Base-by-base conservation (phyloP, 495 filamentous ascomycete species). In the Podospora australis region DNA sequence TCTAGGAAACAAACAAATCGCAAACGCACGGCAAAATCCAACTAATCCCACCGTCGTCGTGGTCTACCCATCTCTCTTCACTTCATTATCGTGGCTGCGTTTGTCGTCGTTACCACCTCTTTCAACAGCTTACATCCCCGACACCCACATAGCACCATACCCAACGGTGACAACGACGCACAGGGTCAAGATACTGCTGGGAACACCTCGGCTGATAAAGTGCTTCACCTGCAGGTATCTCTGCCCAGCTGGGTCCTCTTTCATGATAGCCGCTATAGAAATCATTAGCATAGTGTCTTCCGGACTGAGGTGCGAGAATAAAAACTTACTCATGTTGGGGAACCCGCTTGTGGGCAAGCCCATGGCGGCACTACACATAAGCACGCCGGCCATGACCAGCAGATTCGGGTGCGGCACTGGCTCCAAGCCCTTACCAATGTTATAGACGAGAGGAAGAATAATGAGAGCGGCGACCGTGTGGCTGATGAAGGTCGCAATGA, bases 401-500 rank as follows among this genome's bases (percentile, higher is more conserved):
- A 99, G 68, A 61, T 96, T 96, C 14, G 94, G 91, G 62, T 95
- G 90, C 23, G 90, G 90, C 53, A 95, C 75, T 24, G 7, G 7
- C 40, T 80, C 77, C 86, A 99, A 90, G 41, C 73, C 74, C 44
- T 81, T 75, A 7, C 92, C 92, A 13, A 99, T 87, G 44, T 88
- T 75, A 45, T 82, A 78, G 14, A 97, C 91, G 20, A 99, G 78
- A 13, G 92, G 92, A 32, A 99, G 70, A 50, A 99, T 86, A 53
- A 99, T 99, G 39, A 99, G 70, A 7, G 92, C 92, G 0, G 94
- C 90, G 11, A 99, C 92, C 2, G 92, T 99, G 57, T 99, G 92
- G 46, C 84, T 90, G 70, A 99, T 99, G 64, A 99, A 99, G 2
- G 91, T 96, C 9, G 94, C 94, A 40, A 99, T 85, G 23, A 97